Percentiles rank a stretch among this genome's conserved stretches.
Conservation (phyloP, 768 basidiomycete genomes). For the Butyriboletus loyo region DNA sequence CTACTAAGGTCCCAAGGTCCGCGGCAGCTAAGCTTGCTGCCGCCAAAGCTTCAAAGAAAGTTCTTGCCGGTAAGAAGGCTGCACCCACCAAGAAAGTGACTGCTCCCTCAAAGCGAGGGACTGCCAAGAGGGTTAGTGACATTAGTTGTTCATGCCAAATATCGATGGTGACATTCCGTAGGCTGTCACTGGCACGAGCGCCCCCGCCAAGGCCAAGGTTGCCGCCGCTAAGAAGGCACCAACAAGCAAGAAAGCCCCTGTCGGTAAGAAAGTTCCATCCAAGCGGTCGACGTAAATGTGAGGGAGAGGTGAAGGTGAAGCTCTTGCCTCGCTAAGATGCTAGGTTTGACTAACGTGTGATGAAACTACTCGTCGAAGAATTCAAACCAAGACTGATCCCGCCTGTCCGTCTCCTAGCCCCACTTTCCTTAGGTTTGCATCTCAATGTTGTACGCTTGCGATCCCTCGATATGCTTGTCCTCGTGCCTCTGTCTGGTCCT, state of each 20-base stretch:
- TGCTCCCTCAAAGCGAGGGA: conserved; percentile 44
- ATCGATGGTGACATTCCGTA: conserved; percentile 23
- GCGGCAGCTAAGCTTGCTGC: conserved; percentile 12
- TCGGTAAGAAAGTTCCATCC: conserved; percentile 22
- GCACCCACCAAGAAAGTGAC: conserved; percentile 40
- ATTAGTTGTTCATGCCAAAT: neutral
- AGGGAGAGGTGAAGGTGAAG: conserved; percentile 5
- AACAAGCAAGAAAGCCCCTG: conserved; percentile 26
- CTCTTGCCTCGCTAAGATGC: neutral
- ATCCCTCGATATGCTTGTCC: conserved; percentile 29
- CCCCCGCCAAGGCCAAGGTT: conserved; percentile 34
- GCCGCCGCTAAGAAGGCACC: conserved; percentile 34
- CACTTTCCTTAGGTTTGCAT: conserved; percentile 9
- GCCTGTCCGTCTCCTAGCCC: conserved; percentile 1
- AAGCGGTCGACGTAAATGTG: conserved; percentile 16
- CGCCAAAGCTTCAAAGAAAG: conserved; percentile 31
- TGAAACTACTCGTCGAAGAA: neutral
- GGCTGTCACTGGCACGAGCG: conserved; percentile 50
- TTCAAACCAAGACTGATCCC: neutral
- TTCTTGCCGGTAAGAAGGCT: conserved; percentile 31
- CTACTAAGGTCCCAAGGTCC: conserved; percentile 34
- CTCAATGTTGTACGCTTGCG: conserved; percentile 27
- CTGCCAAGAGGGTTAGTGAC: conserved; percentile 59
- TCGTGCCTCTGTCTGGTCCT: conserved; percentile 7
- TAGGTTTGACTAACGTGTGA: neutral